Percentiles rank a stretch among this genome's conserved stretches.
Evolutionary conservation across 345 rosid genomes (phyloP).

Genomic region (Gossypioides kirkii): DNA sequence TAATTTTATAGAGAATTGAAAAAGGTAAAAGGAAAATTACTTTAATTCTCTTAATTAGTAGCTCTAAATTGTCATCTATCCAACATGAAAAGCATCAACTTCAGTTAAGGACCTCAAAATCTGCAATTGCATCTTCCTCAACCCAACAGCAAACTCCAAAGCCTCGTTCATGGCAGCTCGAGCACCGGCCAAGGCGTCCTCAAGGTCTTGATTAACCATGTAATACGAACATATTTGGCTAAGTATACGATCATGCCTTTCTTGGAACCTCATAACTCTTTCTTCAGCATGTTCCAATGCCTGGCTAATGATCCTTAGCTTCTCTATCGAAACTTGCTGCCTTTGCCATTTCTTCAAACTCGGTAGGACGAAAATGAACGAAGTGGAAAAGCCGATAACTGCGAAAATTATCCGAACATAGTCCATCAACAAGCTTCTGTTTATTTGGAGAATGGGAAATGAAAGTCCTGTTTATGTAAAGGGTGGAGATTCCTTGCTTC

Average conservation of each 20-base stretch:
- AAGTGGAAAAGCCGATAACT: slow-evolving; percentile 43
- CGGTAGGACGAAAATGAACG: slow-evolving; percentile 32
- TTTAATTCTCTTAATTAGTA: background rate
- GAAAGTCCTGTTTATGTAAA: background rate
- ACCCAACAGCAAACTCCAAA: slow-evolving; percentile 30
- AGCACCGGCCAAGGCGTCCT: slow-evolving; percentile 41
- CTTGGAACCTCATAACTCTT: slow-evolving; percentile 38
- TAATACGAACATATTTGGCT: slow-evolving; percentile 41
- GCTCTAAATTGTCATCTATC: background rate
- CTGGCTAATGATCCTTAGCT: slow-evolving; percentile 40
- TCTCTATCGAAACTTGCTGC: slow-evolving; percentile 29
- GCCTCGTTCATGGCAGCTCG: slow-evolving; percentile 47
- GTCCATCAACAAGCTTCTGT: slow-evolving; percentile 19
- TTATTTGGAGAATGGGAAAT: background rate
- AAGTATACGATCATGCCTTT: slow-evolving; percentile 53
- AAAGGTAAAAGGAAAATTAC: background rate
- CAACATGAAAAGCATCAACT: slow-evolving; percentile 12
- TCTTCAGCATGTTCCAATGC: slow-evolving; percentile 51
- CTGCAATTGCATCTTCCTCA: slow-evolving; percentile 50
- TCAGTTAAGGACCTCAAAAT: slow-evolving; percentile 35
- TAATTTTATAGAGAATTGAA: background rate
- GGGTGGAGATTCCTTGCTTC: slow-evolving; percentile 22
- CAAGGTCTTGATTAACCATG: slow-evolving; percentile 39
- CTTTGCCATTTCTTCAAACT: slow-evolving; percentile 32
- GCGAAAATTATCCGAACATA: slow-evolving; percentile 25